A percentile compares a stretch with the other conserved stretches of the same genome.
Evolutionary conservation across 2,329 filamentous ascomycete species (phyloP).

Genomic region (Calonectria pauciramosa): DNA sequence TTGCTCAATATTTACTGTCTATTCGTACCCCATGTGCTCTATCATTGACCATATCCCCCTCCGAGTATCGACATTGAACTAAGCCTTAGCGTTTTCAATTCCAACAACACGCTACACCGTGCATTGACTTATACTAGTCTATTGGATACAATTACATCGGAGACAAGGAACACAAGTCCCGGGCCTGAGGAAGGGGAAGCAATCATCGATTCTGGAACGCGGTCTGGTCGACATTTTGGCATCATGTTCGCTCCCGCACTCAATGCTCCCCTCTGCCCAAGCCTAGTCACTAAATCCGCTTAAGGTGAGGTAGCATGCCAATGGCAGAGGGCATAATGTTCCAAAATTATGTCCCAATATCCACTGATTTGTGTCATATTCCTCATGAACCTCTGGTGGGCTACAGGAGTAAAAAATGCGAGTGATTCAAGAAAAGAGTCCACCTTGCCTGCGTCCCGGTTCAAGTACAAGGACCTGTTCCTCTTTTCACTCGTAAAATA

Average conservation of each 20-base stretch:
- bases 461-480: no score
- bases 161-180: constrained; percentile 9
- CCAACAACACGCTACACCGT: not conserved
- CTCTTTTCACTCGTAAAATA: not conserved
- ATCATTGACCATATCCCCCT: not conserved
- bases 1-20: not conserved
- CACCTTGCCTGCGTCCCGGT: no score
- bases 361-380: not conserved
- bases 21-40: not conserved
- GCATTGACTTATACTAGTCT: not conserved
- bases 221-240: no score
- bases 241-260: not conserved
- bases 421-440: no score
- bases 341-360: not conserved
- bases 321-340: not conserved
- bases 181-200: not conserved
- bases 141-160: not conserved
- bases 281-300: no score
- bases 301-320: not conserved
- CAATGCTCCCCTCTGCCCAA: not conserved
- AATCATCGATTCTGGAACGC: not conserved
- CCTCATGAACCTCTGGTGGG: not conserved
- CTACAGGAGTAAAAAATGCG: no score
- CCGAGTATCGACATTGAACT: not conserved
- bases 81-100: not conserved